Evolutionary conservation across 352 stramenopile species (phyloP).

Genomic region (Pythium chondricola): DNA sequence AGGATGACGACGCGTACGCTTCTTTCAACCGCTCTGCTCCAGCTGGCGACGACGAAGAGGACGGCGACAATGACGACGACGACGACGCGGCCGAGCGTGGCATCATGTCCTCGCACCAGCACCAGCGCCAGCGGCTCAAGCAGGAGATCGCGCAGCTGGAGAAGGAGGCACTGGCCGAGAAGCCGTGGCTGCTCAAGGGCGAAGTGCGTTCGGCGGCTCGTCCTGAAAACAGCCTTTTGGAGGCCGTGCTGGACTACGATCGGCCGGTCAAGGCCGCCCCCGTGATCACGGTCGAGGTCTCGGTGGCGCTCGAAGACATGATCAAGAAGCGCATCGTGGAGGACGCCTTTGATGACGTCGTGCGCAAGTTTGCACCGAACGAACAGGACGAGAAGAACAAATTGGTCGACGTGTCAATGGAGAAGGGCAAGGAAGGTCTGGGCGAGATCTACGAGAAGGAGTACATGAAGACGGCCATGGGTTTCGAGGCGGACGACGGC

Average conservation of each 20-base stretch:
- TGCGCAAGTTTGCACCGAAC: slow-evolving; percentile 83
- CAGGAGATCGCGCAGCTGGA: slow-evolving; percentile 87
- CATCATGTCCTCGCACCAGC: slow-evolving; percentile 77
- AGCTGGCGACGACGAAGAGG: slow-evolving; percentile 3
- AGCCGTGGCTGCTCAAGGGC: slow-evolving; percentile 91
- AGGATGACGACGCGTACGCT: slow-evolving; percentile 43
- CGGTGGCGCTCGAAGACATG: slow-evolving; percentile 88
- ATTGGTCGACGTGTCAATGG: slow-evolving; percentile 90
- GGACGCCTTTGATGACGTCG: slow-evolving; percentile 94
- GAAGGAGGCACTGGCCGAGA: slow-evolving; percentile 86
- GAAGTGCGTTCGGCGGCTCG: slow-evolving; percentile 83
- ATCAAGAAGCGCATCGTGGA: slow-evolving; percentile 93
- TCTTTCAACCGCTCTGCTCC: slow-evolving; percentile 34
- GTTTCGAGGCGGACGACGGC: slow-evolving; percentile 89
- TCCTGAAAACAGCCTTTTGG: slow-evolving; percentile 91
- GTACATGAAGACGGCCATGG: slow-evolving; percentile 93
- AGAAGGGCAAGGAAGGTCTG: slow-evolving; percentile 88
- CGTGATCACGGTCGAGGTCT: slow-evolving; percentile 91
- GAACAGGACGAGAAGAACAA: slow-evolving; percentile 78
- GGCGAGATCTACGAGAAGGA: slow-evolving; percentile 95
- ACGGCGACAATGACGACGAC: slow-evolving; percentile 55
- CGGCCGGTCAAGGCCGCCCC: slow-evolving; percentile 87
- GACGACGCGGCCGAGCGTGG: slow-evolving; percentile 71
- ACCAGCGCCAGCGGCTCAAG: slow-evolving; percentile 53
- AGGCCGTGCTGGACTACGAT: slow-evolving; percentile 92